Base-by-base conservation (phyloP, 257 asterid species). In the Salvia miltiorrhiza region DNA sequence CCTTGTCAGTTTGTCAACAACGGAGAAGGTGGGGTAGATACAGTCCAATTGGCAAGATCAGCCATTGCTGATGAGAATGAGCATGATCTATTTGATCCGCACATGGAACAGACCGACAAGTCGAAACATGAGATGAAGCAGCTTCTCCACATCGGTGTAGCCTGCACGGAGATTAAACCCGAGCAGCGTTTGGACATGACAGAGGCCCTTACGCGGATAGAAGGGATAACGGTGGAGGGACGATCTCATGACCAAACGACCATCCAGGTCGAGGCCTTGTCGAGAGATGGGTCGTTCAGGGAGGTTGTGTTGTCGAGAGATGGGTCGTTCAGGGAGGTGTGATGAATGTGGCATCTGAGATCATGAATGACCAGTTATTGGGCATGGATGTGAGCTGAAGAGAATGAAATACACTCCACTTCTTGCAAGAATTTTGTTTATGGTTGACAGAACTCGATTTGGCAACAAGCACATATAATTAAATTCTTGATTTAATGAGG, bases 11-110 rank as follows among this genome's bases (percentile, higher is more conserved):
- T 82, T 59, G 50, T 76, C 45, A 70, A 23, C 76, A 77, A 28
- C 33, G 88, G 87, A 7, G 80, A 84, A 2, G 96, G 91, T 0
- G 97, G 92, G 63, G 79, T 64, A 0, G 97, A 90, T 52, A 41
- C 83, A 32, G 86, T 81, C 12, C 87, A 80, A 59, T 88, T 92
- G 90, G 86, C 78, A 26, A 81, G 81, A 71, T 64, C 86, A 3
- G 85, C 92, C 0, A 71, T 84, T 7, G 74, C 74, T 0, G 94
- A 85, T 37, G 94, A 88, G 17, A 83, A 73, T 65, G 88, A 79
- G 40, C 70, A 43, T 0, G 92, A 85, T 0, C 11, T 88, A 28
- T 65, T 77, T 1, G 91, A 90, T 69, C 92, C 90, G n/a, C 82
- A 82, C 9, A 74, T 86, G 2, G 80, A 41, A 2, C 65, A 24